phyloP scores from a whole-genome alignment of 1,284 basidiomycete species.

The Apiotrichum domesticum region DNA sequence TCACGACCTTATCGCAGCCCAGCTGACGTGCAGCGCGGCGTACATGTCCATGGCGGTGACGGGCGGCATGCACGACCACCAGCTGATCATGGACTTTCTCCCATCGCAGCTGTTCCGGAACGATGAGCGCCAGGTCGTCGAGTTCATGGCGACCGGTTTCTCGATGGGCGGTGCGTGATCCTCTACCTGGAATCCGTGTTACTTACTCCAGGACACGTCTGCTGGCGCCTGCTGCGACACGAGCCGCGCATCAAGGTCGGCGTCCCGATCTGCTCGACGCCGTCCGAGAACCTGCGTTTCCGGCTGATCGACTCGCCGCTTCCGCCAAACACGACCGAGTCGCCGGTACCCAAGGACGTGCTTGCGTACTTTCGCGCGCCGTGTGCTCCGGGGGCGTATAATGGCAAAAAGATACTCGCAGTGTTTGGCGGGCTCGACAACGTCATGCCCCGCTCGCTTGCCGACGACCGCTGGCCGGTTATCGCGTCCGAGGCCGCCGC shows the following conservation, averaged over 20 bases:
- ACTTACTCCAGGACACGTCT: constrained; percentile 3
- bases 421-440: constrained; percentile 53
- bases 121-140: constrained; percentile 58
- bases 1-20: background rate
- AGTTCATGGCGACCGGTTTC: constrained; percentile 58
- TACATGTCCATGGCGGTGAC: constrained; percentile 5
- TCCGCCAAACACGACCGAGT: background rate
- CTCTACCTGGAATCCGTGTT: background rate
- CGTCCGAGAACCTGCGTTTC: constrained; percentile 3
- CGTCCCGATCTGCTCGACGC: constrained; percentile 12
- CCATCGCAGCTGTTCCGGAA: constrained; percentile 69
- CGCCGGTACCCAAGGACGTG: background rate
- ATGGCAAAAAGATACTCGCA: constrained; percentile 62
- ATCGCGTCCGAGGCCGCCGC: constrained; percentile 48
- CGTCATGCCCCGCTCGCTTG: constrained; percentile 31
- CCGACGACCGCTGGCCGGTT: constrained; percentile 5
- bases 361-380: background rate
- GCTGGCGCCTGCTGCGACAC: constrained; percentile 29
- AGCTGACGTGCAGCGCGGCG: background rate
- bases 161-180: constrained; percentile 48
- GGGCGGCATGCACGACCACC: constrained; percentile 54
- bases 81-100: constrained; percentile 74
- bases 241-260: constrained; percentile 8
- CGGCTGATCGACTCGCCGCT: background rate
- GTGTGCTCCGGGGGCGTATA: constrained; percentile 44